Conservation (phyloP, 306 rosid species). For the Malus asiatica region DNA sequence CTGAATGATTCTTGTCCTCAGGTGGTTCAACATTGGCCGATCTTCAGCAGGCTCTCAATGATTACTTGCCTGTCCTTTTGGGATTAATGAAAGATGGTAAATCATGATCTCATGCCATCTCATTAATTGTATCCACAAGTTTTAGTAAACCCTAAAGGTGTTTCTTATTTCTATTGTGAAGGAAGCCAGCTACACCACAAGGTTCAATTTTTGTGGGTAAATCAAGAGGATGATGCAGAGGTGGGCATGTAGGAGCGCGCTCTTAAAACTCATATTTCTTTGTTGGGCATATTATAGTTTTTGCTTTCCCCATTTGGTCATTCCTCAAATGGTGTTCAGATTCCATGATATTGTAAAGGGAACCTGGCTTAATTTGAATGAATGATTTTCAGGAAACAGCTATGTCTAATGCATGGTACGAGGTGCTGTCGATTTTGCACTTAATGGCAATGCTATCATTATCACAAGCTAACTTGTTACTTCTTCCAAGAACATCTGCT, state of each 20-base stretch:
- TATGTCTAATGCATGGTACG: conserved; percentile 84
- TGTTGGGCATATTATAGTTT: not conserved
- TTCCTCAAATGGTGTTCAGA: not conserved
- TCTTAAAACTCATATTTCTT: not conserved
- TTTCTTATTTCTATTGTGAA: conserved; percentile 30
- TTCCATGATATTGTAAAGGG: conserved; percentile 16
- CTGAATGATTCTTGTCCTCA: conserved; percentile 31
- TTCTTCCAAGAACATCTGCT: conserved; percentile 86
- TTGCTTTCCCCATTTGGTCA: not conserved
- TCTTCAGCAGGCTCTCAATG: conserved; percentile 86
- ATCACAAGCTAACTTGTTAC: conserved; percentile 83
- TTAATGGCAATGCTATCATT: conserved; percentile 83
- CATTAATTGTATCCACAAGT: conserved; percentile 17
- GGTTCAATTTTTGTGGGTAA: conserved; percentile 82
- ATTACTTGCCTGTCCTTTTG: conserved; percentile 86
- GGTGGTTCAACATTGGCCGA: conserved; percentile 89
- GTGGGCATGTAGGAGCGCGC: conserved; percentile 26
- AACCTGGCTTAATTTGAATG: conserved; percentile 18
- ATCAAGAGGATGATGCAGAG: conserved; percentile 95
- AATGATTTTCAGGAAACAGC: conserved; percentile 73
- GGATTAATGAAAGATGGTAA: conserved; percentile 95
- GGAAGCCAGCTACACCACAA: conserved; percentile 91
- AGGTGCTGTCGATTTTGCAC: conserved; percentile 92
- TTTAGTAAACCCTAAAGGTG: conserved; percentile 13
- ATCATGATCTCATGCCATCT: conserved; percentile 2